Evolutionary conservation across 257 asterid genomes (phyloP), one percentile per base, ranked within the genome.

Genomic region (Prunella vulgaris): DNA sequence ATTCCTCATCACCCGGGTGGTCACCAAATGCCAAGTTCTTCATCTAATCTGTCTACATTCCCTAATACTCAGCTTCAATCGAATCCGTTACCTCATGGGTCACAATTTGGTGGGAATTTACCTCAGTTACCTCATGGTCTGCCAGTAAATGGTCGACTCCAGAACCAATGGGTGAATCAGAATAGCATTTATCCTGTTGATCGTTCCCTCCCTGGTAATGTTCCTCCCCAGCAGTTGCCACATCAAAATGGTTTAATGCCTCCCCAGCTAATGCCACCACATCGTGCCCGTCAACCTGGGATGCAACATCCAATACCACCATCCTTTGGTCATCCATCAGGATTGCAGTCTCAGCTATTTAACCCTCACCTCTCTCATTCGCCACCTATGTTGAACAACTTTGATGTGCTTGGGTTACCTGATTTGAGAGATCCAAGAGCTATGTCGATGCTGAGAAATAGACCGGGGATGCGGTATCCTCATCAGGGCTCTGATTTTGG

Each of bases 381-480:
- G 7, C 86, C 89, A 40, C 90, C 86, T 35, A 75, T 85, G 87
- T 51, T 76, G 78, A 88, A 77, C 79, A 90, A 74, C 72, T 84
- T 88, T 37, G 95, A 88, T 60, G 40, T 78, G 81, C 78, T 54
- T 79, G 92, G 90, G 27, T 75, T 82, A 66, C 88, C 85, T 46
- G 95, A 93, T 83, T 28, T 84, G 73, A 84, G 96, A 78, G 97
- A 93, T 84, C 94, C 83, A 64, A 84, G 90, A 81, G 77, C 75
- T 51, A 83, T 82, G 70, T 25, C 85, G 38, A 70, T 87, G 86
- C 75, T 78, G 74, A 85, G 88, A 77, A 82, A 79, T 67, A 78
- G 88, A 75, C 91, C 77, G 33, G 84, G 84, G 35, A 64, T 77
- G 81, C 94, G 79, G 40, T 74, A 79, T 76, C 82, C 88, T 70